Percentiles rank a stretch among this genome's conserved stretches.
phyloP scores from a whole-genome alignment of 805 yeast species.

The Pachysolen tannophilus region DNA sequence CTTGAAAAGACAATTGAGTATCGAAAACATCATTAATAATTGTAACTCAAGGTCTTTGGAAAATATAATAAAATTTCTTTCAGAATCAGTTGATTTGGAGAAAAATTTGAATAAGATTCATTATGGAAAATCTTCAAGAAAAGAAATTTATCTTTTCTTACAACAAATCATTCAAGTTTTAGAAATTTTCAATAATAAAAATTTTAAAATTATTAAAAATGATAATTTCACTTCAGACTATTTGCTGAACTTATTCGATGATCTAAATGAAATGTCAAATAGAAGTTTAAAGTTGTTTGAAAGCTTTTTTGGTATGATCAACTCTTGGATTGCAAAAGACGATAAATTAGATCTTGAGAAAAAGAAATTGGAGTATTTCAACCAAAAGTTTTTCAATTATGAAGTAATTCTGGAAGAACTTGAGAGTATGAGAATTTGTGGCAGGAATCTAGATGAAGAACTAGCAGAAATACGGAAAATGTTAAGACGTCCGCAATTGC shows the following conservation, averaged over 20 bases:
- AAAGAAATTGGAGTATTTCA: conserved; percentile 37
- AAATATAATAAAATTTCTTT: conserved; percentile 18
- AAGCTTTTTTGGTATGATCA: conserved; percentile 39
- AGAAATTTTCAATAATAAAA: conserved; percentile 22
- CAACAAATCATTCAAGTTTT: conserved; percentile 38
- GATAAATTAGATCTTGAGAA: conserved; percentile 34
- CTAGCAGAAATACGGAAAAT: conserved; percentile 34
- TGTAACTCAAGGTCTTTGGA: conserved; percentile 30
- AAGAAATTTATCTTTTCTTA: conserved; percentile 50
- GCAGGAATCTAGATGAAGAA: conserved; percentile 42
- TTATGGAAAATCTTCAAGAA: conserved; percentile 49
- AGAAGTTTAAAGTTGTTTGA: conserved; percentile 19
- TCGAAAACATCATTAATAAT: conserved; percentile 35
- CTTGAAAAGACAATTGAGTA: conserved; percentile 54
- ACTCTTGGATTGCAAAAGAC: conserved; percentile 42
- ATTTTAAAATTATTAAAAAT: conserved; percentile 16
- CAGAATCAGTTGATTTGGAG: conserved; percentile 47
- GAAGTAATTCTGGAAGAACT: conserved; percentile 29
- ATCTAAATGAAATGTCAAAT: conserved; percentile 10
- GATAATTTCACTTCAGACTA: conserved; percentile 14
- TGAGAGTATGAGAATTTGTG: conserved; percentile 33
- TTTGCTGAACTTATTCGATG: conserved; percentile 15
- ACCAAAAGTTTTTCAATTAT: conserved; percentile 32
- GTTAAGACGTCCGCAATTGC: conserved; percentile 49
- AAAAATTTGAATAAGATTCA: conserved; percentile 49